Percentiles rank a stretch among this genome's conserved stretches.
Evolutionary conservation across 768 basidiomycete genomes (phyloP).

Genomic region (Lactarius sp.): DNA sequence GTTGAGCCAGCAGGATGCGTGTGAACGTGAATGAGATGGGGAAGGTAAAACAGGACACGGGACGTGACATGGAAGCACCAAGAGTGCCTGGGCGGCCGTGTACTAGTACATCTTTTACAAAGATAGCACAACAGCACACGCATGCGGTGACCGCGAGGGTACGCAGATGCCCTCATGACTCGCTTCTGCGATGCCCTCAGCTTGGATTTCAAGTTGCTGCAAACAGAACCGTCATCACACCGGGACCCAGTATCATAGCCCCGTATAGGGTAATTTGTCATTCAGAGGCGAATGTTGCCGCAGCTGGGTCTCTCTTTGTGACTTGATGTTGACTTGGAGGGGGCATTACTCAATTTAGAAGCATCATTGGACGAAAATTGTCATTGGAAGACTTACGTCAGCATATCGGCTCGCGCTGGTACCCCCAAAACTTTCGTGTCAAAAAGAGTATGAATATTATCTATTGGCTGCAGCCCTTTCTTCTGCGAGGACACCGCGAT

Average conservation of each 20-base stretch:
- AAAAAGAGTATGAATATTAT: not conserved
- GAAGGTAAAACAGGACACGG: not conserved
- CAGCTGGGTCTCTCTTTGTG: not conserved
- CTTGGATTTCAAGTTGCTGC: not conserved
- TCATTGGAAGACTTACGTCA: not conserved
- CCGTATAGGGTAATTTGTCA: not conserved
- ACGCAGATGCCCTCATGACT: not conserved
- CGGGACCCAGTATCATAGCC: not conserved
- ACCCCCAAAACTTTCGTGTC: not conserved
- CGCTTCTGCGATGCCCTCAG: not conserved
- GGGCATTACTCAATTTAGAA: too few species aligned
- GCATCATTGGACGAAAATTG: too few species aligned
- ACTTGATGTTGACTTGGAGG: too few species aligned
- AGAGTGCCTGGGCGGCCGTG: not conserved
- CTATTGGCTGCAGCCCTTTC: not conserved
- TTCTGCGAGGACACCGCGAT: conserved; percentile 36
- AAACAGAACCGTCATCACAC: not conserved
- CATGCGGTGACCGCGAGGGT: not conserved
- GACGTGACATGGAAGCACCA: not conserved
- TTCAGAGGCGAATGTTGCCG: not conserved
- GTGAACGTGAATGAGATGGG: not conserved
- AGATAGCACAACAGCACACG: not conserved
- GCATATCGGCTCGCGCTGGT: not conserved
- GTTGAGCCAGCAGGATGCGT: not conserved
- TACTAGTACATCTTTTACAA: too few species aligned